Conservation (phyloP, 345 rosid genomes). For the Moricandia arvensis region DNA sequence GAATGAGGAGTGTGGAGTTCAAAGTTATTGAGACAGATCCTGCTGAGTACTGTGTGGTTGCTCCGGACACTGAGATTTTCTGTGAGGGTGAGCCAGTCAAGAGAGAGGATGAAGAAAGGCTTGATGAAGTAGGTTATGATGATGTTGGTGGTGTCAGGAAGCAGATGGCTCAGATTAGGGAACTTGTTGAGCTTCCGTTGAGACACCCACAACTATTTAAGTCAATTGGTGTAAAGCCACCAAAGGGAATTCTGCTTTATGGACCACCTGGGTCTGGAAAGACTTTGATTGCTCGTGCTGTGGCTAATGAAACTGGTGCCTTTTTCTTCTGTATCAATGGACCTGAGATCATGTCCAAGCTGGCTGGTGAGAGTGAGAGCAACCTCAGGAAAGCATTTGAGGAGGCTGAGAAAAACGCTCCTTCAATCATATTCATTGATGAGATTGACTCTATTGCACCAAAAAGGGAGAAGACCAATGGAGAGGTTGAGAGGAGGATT, state of each 20-base stretch:
- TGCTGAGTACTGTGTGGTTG: constrained; percentile 88
- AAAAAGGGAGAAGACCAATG: constrained; percentile 91
- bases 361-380: constrained; percentile 99
- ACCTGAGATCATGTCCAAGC: constrained; percentile 92
- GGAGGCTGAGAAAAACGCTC: constrained; percentile 98
- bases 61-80: constrained; percentile 95
- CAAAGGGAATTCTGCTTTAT: constrained; percentile 87
- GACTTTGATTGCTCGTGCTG: constrained; percentile 96
- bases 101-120: constrained; percentile 90
- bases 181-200: constrained; percentile 90
- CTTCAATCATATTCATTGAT: constrained; percentile 90
- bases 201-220: constrained; percentile 96
- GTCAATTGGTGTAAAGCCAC: constrained; percentile 99
- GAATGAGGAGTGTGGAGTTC: constrained; percentile 97
- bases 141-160: constrained; percentile 99
- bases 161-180: constrained; percentile 98
- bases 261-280: constrained; percentile 92
- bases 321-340: constrained; percentile 96
- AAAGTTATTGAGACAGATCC: constrained; percentile 92
- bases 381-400: constrained; percentile 96
- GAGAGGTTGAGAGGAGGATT: constrained; percentile 98
- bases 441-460: constrained; percentile 98
- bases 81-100: constrained; percentile 96
- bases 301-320: constrained; percentile 96
- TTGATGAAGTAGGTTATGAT: constrained; percentile 96